A percentile compares a stretch with the other conserved stretches of the same genome.
Evolutionary conservation across 495 filamentous ascomycete genomes (phyloP).

Genomic region (Jackrogersella multiformis): DNA sequence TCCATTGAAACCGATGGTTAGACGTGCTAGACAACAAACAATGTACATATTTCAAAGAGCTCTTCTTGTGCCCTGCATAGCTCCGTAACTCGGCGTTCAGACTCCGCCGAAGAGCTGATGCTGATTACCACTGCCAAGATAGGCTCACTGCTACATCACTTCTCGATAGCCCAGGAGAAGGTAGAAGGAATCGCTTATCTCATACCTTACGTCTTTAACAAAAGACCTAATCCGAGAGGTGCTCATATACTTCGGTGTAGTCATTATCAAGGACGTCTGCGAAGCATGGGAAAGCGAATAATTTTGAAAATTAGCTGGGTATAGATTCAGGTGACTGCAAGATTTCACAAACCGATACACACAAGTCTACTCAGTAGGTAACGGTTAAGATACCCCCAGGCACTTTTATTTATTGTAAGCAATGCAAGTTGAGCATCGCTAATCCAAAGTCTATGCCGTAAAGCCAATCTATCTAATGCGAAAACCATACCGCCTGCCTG

Average conservation of each 20-base stretch:
- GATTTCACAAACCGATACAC: background rate
- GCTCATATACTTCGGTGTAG: background rate
- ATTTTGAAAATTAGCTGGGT: background rate
- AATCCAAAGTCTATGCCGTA: conserved; percentile 2
- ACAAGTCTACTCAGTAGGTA: too few relatives aligned
- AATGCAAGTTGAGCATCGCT: background rate
- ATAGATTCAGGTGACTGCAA: background rate
- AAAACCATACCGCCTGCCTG: background rate
- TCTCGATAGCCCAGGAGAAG: background rate
- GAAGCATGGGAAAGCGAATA: background rate
- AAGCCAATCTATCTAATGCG: background rate
- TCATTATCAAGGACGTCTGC: background rate
- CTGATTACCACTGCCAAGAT: background rate
- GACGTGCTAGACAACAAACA: background rate
- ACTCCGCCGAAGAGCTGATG: background rate
- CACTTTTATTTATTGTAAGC: background rate
- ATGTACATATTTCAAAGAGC: background rate
- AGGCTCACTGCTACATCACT: background rate
- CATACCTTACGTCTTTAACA: background rate
- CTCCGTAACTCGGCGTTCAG: background rate
- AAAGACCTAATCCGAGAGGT: background rate
- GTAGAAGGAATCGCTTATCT: background rate
- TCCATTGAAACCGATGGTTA: too few relatives aligned
- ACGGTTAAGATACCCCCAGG: too few relatives aligned
- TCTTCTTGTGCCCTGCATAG: background rate